Conservation (phyloP, 331 rosid species). For the Rhamnella rubrinervis region DNA sequence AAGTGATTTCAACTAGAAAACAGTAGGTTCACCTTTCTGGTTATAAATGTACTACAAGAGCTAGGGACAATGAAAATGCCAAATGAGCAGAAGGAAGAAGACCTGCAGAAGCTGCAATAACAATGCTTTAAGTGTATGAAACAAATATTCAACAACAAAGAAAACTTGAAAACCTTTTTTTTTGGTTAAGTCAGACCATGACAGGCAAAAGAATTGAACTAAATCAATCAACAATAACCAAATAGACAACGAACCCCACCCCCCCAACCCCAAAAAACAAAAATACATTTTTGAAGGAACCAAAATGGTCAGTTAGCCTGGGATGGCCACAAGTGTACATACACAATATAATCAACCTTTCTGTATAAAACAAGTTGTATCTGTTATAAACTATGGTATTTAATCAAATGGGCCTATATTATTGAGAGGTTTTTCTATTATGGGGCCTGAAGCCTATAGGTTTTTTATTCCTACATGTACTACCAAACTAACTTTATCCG, state of each 20-base stretch:
- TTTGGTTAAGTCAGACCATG: neutral
- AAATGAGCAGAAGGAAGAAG: conserved; percentile 28
- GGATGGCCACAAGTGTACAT: no score
- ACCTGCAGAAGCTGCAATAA: conserved; percentile 62
- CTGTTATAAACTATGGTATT: no score
- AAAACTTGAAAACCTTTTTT: no score
- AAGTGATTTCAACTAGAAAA: conserved; percentile 22
- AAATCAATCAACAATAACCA: no score
- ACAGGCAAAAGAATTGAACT: no score
- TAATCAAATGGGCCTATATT: no score
- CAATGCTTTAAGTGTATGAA: conserved; percentile 11
- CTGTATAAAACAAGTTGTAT: neutral
- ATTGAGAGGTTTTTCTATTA: no score
- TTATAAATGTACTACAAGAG: conserved; percentile 46
- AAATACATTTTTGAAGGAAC: neutral
- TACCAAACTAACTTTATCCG: no score
- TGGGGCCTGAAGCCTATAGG: no score
- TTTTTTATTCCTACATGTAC: no score
- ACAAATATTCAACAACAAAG: neutral
- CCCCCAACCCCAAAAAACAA: neutral
- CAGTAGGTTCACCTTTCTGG: conserved; percentile 15
- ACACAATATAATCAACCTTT: no score
- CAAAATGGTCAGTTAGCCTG: neutral
- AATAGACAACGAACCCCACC: no score
- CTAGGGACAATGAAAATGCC: conserved; percentile 40